Base-by-base conservation (phyloP, 176 grass and related monocot genomes). In the Paspalum notatum region DNA sequence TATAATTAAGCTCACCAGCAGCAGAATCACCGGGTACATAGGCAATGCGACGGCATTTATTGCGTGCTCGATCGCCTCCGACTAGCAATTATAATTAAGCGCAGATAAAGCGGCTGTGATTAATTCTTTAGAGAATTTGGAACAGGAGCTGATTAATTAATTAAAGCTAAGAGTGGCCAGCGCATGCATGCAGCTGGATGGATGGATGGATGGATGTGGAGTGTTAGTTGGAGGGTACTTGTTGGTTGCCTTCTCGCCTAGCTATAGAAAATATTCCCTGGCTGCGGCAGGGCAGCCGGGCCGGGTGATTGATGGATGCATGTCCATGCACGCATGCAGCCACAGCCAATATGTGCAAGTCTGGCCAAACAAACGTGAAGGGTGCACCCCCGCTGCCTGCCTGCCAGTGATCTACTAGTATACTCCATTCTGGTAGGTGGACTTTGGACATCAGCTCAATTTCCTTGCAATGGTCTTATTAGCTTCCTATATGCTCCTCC, bases 141-240 rank as follows among this genome's bases (percentile, higher is more conserved):
- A 2, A 32, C 32, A 32, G 32, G 32, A 32, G 32, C 32, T 32
- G 32, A 32, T 32, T 32, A 32, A 32, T 32, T 32, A 32, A 32
- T 32, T 32, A 32, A 32, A 32, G n/a, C n/a, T n/a, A n/a, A n/a
- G 32, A 32, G 32, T 32, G 32, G 32, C 32, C 32, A 32, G 32
- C 32, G 32, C n/a, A n/a, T n/a, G n/a, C n/a, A n/a, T n/a, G n/a
- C 32, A 32, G 32, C 32, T 56, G n/a, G 10, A 56, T 48, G 39
- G 21, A 60, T 56, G n/a, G 10, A 56, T 48, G 39, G 21, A 60
- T 45, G 63, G 11, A 68, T 8, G 10, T 26, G 3, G 39, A 63
- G 78, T 22, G 88, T 81, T 86, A 66, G 88, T 82, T 86, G 88
- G 73, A 82, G 83, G 73, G 88, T 90, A 82, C 83, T 67, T 90